Evolutionary conservation across 805 yeast species (phyloP), one percentile per base, ranked within the genome.

Genomic region (Scheffersomyces coipomensis): DNA sequence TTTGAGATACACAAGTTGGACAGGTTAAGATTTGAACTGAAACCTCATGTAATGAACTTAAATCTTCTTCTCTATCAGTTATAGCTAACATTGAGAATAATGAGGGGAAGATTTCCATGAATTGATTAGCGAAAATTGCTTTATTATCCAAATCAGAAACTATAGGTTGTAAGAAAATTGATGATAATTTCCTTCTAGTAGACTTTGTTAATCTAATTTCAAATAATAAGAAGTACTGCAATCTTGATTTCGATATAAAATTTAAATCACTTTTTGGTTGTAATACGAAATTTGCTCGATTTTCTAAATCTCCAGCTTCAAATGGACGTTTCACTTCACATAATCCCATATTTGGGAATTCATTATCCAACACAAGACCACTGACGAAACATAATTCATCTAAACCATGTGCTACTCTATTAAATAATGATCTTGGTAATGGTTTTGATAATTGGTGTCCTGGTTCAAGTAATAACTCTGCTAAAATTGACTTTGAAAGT

Each of bases 121-220:
- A 66, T 42, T 83, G 87, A 12, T 60, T 53, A 15, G 81, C 67
- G 40, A 83, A 77, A 11, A 58, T 44, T 0, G 64, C 58, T 48
- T 85, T 83, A 44, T 61, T 68, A 0, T 55, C 52, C 3, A 69
- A 45, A 32, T 79, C 78, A 0, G 81, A 68, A 1, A 85, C 67
- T 19, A 84, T 55, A 0, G 79, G 68, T 0, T 88, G 81, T 8
- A 83, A 63, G 3, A 84, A 46, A 1, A 79, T 53, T 19, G 69
- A 63, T 34, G 76, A 73, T 13, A 85, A 39, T 6, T 56, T 55
- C 32, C 66, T 69, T 52, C 93, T 71, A 6, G 75, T 50, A 3
- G 50, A 47, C 41, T 81, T 80, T 62, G 80, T 68, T 24, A 74
- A 73, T 46, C 93, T 67, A 27, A 77, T 68, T 44, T 85, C 86